Base-by-base conservation (phyloP, 1,139 yeast species). In the Saccharomyces hybrid region DNA sequence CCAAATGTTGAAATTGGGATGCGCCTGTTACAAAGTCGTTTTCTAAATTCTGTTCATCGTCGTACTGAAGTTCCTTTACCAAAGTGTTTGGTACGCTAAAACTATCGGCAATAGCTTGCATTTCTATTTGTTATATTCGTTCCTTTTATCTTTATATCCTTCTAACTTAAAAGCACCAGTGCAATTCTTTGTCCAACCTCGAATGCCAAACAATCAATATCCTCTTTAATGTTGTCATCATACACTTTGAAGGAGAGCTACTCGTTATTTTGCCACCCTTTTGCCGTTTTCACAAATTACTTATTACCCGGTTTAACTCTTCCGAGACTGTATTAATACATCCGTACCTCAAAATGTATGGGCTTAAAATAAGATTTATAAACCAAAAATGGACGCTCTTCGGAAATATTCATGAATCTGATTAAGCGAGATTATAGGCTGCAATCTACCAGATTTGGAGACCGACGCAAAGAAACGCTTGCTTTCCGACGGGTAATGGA, bases 21-120 rank as follows among this genome's bases (percentile, higher is more conserved):
- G 55, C 64, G 9, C 71, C 68, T 25, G 57, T 61, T 42, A 72
- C 59, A 50, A 70, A 71, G 55, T 73, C 76, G 50, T 68, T 71
- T 51, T 69, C 67, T 50, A 74, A 56, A 48, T 68, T 70, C 23
- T 73, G 72, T 23, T 65, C 64, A 47, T 66, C 55, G 49, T 63
- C 67, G 47, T 66, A 65, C 49, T 62, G 62, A 46, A 66, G 50
- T 54, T 64, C 68, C 50, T 55, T 57, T 2, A 62, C 57, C 34
- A 66, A 56, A n/a, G 64, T 58, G 53, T 53, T 64, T 9, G 55
- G 28, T 20, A 58, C 55, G 5, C 58, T 56, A 50, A 64, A 64
- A 28, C 59, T 57, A 52, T 66, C 67, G 14, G 69, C 71, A 51
- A 68, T 68, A 11, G 68, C 66, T 55, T 68, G 69, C 71, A 68